Evolutionary conservation across 2,329 filamentous ascomycete species (phyloP).

Genomic region (Colletotrichum musicola): DNA sequence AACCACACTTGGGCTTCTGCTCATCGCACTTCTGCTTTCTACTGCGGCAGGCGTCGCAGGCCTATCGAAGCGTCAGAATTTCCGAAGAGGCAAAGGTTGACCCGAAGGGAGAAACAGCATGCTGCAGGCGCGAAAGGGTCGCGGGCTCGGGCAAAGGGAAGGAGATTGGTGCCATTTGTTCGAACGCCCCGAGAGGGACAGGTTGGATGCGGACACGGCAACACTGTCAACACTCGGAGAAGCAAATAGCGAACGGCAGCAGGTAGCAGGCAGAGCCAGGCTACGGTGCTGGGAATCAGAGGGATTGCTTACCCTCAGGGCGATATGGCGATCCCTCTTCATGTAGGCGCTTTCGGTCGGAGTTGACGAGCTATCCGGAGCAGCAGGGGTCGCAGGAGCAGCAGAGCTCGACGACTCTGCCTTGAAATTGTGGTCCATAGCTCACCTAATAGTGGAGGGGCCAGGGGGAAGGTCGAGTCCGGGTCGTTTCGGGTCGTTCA

Average conservation of each 20-base stretch:
- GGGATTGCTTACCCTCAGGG: neutral
- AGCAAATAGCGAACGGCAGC: no score
- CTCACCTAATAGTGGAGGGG: constrained; percentile 39
- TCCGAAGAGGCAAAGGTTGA: neutral
- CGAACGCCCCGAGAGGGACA: no score
- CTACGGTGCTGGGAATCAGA: neutral
- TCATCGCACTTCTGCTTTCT: constrained; percentile 77
- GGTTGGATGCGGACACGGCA: no score
- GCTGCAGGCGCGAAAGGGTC: no score
- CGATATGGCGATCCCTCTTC: constrained; percentile 1
- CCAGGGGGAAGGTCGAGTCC: neutral
- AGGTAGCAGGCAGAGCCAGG: neutral
- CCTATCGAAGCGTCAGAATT: constrained; percentile 47
- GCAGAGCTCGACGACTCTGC: constrained; percentile 48
- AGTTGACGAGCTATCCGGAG: neutral
- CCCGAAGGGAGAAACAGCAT: no score
- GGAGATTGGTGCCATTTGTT: no score
- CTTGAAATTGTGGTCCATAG: constrained; percentile 34
- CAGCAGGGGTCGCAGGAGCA: constrained; percentile 37
- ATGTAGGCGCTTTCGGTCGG: neutral
- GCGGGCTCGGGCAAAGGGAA: no score
- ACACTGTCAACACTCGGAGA: no score
- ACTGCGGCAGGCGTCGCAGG: constrained; percentile 69
- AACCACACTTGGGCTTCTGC: constrained; percentile 70
- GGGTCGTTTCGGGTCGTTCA: constrained; percentile 17